A percentile compares a stretch with the other conserved stretches of the same genome.
These are phyloP conservation scores for Proliferodiscus dingleyae DNA, from an alignment of 2,329 filamentous ascomycete species.

Conservation along the genomic window DNA sequence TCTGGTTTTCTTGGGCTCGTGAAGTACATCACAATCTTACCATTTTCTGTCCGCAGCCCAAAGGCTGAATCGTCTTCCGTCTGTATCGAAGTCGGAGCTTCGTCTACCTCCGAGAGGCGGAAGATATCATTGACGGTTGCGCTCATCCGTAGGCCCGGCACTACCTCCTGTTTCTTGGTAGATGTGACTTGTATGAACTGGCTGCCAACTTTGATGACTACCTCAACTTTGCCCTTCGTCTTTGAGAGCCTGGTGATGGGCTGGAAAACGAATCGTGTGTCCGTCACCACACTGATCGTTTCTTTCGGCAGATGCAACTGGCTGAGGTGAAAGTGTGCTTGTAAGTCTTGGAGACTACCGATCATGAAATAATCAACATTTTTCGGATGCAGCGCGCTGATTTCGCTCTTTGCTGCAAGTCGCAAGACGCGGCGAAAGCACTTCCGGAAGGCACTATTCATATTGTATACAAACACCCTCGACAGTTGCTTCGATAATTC, in stretches of 20 bases:
- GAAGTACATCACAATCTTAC: slow-evolving; percentile 69
- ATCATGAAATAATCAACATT: slow-evolving; percentile 64
- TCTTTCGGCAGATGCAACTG: slow-evolving; percentile 65
- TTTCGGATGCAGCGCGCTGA: slow-evolving; percentile 55
- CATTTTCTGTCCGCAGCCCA: slow-evolving; percentile 62
- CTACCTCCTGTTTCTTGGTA: slow-evolving; percentile 62
- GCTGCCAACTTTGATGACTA: slow-evolving; percentile 62
- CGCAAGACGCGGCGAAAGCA: slow-evolving; percentile 60
- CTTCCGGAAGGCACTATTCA: slow-evolving; percentile 66
- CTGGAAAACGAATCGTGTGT: slow-evolving; percentile 61
- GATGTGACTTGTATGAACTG: slow-evolving; percentile 68
- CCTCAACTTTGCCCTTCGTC: slow-evolving; percentile 66
- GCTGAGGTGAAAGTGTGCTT: slow-evolving; percentile 61
- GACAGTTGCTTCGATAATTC: slow-evolving; percentile 56
- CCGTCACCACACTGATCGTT: slow-evolving; percentile 63
- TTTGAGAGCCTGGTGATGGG: slow-evolving; percentile 62
- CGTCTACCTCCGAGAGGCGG: slow-evolving; percentile 61
- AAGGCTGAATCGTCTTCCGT: slow-evolving; percentile 64
- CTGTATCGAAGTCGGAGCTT: slow-evolving; percentile 59
- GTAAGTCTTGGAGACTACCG: slow-evolving; percentile 60
- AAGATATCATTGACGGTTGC: slow-evolving; percentile 68
- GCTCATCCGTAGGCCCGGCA: slow-evolving; percentile 55
- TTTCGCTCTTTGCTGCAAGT: slow-evolving; percentile 56
- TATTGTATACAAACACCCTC: slow-evolving; percentile 66
- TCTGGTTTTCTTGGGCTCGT: slow-evolving; percentile 60